A percentile compares a stretch with the other conserved stretches of the same genome.
Conservation (phyloP, 2,329 filamentous ascomycete genomes). For the Alternaria sp. region DNA sequence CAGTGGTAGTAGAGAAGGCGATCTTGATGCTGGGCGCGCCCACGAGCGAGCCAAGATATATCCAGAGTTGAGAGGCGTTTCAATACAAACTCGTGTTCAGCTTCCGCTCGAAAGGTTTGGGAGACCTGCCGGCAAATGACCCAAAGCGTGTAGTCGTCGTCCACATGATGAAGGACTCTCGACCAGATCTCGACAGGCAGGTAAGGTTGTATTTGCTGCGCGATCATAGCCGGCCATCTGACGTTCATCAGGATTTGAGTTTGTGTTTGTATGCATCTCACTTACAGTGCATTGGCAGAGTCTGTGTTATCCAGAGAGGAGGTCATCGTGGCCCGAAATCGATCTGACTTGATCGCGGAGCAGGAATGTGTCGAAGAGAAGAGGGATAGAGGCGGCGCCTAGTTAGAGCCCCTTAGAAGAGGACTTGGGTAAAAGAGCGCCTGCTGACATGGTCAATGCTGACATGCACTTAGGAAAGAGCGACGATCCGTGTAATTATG, state of each 20-base stretch:
- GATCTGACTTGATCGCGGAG: background rate
- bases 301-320: background rate
- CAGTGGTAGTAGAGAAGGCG: background rate
- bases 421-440: background rate
- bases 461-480: background rate
- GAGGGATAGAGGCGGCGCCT: background rate
- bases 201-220: background rate
- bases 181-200: constrained; percentile 12
- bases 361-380: too few relatives aligned
- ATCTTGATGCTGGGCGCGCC: background rate
- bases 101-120: constrained; percentile 1
- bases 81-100: constrained; percentile 6
- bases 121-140: constrained; percentile 9
- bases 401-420: background rate
- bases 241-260: background rate
- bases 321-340: background rate
- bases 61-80: background rate
- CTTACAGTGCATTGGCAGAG: background rate
- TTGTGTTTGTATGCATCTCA: background rate
- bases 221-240: background rate
- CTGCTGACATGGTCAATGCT: background rate
- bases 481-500: constrained; percentile 32
- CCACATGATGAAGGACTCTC: constrained; percentile 1
- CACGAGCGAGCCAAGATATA: background rate
- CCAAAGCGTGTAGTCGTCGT: constrained; percentile 14